These are phyloP conservation scores for Hypoxylon trugodes DNA, from an alignment of 495 filamentous ascomycete species.

Conservation along the genomic window DNA sequence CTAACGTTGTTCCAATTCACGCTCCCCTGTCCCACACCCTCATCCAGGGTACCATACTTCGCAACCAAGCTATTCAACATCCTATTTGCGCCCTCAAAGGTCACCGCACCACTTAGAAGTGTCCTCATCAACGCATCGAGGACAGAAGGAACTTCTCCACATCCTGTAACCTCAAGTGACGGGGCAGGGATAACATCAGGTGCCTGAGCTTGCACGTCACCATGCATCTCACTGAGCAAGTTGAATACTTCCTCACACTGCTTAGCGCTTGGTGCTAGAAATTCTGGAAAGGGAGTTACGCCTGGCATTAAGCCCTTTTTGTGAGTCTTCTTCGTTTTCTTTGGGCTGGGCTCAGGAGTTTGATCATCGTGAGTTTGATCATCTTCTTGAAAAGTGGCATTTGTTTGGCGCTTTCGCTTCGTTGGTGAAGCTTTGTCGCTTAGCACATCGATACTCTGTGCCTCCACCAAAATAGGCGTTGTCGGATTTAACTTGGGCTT, in stretches of 20 bases:
- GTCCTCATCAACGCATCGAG: conserved; percentile 90
- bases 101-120: conserved; percentile 78
- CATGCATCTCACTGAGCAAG: conserved; percentile 73
- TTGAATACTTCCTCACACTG: conserved; percentile 79
- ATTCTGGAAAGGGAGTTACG: conserved; percentile 73
- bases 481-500: neutral
- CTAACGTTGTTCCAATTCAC: conserved; percentile 90
- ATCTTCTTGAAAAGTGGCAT: neutral
- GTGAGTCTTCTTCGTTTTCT: conserved; percentile 34
- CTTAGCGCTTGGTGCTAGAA: conserved; percentile 69
- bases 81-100: conserved; percentile 67
- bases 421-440: neutral
- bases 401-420: conserved; percentile 15
- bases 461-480: neutral
- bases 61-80: conserved; percentile 77
- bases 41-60: conserved; percentile 65
- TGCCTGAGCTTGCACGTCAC: conserved; percentile 64
- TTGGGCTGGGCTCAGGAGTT: neutral
- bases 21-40: conserved; percentile 66
- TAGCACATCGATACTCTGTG: neutral
- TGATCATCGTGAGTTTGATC: conserved; percentile 9
- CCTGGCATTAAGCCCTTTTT: conserved; percentile 57
- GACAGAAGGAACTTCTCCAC: conserved; percentile 92
- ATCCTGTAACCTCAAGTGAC: conserved; percentile 82
- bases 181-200: conserved; percentile 77